Conservation (phyloP, 768 basidiomycete species). For the Leucocoprinus birnbaumii region DNA sequence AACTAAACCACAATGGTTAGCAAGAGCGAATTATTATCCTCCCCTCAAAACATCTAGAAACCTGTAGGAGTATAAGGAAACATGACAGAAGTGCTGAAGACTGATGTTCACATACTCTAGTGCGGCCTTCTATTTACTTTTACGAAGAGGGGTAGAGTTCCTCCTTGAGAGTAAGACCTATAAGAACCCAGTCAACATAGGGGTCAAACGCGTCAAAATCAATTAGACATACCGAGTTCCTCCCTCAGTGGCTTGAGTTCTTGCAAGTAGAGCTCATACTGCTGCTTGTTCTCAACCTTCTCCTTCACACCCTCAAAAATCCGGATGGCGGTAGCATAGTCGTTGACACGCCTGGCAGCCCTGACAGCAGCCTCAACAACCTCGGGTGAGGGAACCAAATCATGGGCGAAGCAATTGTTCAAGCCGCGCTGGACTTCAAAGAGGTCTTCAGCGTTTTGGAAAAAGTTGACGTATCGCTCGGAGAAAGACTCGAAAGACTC, state of each 20-base stretch:
- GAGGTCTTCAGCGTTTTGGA: slow-evolving; percentile 88
- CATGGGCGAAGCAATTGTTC: slow-evolving; percentile 99
- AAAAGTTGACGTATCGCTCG: slow-evolving; percentile 91
- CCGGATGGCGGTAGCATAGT: slow-evolving; percentile 95
- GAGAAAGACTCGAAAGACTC: slow-evolving; percentile 95
- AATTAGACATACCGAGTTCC: slow-evolving; percentile 74
- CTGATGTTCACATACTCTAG: not conserved
- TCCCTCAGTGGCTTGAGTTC: slow-evolving; percentile 87
- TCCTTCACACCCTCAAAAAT: slow-evolving; percentile 95
- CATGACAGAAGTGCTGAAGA: not conserved
- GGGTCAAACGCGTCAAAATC: not conserved
- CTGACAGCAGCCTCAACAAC: slow-evolving; percentile 87
- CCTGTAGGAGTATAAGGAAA: not conserved
- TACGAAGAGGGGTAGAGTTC: slow-evolving; percentile 36
- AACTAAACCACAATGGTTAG: slow-evolving; percentile 1
- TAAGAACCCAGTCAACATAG: not conserved
- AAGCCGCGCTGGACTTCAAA: slow-evolving; percentile 99
- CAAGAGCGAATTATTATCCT: not conserved
- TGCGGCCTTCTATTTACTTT: not conserved
- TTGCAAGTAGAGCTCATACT: slow-evolving; percentile 91
- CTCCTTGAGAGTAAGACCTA: slow-evolving; percentile 41
- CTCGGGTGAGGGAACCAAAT: slow-evolving; percentile 82
- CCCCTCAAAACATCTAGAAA: not conserved
- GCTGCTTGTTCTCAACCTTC: slow-evolving; percentile 96
- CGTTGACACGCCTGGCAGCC: slow-evolving; percentile 89